Conservation (phyloP, 805 yeast genomes). For the Aciculoconidium aculeatum region DNA sequence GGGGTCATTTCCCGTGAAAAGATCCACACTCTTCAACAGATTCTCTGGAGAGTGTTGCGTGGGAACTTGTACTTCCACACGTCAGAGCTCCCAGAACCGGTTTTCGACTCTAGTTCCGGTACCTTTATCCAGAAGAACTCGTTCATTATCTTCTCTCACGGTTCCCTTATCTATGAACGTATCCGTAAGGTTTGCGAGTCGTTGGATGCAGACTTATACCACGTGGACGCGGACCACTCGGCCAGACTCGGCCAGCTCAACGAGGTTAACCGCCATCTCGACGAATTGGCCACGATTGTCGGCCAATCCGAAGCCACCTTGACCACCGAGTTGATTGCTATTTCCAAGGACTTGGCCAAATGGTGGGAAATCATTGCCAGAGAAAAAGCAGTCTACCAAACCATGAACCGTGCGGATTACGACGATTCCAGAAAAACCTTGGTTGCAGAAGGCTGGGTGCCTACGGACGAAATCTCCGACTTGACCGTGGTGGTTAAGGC, state of each 20-base stretch:
- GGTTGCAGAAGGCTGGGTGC: constrained; percentile 96
- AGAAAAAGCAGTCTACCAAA: constrained; percentile 78
- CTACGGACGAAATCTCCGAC: constrained; percentile 64
- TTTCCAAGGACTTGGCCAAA: constrained; percentile 65
- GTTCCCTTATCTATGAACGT: constrained; percentile 63
- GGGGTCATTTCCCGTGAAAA: constrained; percentile 79
- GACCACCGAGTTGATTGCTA: constrained; percentile 68
- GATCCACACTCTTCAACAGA: constrained; percentile 66
- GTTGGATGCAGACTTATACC: constrained; percentile 73
- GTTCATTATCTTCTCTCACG: constrained; percentile 90
- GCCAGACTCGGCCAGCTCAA: constrained; percentile 26
- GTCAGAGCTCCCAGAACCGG: constrained; percentile 62
- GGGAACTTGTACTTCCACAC: constrained; percentile 83
- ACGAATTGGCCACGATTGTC: constrained; percentile 31
- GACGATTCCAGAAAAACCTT: constrained; percentile 81
- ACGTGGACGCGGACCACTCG: constrained; percentile 40
- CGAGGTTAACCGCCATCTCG: constrained; percentile 21
- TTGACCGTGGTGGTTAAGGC: constrained; percentile 64
- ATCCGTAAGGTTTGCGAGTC: constrained; percentile 84
- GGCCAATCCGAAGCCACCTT: constrained; percentile 55
- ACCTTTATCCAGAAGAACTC: constrained; percentile 65
- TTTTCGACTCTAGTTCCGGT: constrained; percentile 57
- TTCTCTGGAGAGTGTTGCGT: constrained; percentile 87
- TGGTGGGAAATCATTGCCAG: constrained; percentile 60
- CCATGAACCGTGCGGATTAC: constrained; percentile 74